Base-by-base conservation (phyloP, 208 protist genomes). In the Wallacemonas sp. region DNA sequence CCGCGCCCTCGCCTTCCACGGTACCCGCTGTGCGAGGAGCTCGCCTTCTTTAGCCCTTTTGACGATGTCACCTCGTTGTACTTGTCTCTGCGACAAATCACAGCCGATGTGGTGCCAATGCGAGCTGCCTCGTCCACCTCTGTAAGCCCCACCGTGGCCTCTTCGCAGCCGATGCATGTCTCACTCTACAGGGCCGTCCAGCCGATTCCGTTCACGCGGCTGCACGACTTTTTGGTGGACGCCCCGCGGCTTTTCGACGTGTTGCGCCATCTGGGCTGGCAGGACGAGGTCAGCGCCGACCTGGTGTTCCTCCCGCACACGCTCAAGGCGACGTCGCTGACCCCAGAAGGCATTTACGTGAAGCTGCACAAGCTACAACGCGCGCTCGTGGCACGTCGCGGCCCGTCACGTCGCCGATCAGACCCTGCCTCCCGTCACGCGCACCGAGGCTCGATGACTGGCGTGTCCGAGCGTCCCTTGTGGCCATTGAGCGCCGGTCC, bases 281-380 rank as follows among this genome's bases (percentile, higher is more conserved):
- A 68, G 49, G 49, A 59, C 49, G 44, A 32, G 44, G 18, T 68
- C 48, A 68, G n/a, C 4, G 63, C 41, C 3, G 63, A 68, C 42
- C 22, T 68, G 18, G 14, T 44, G 3, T 54, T 45, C 49, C 32
- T 68, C 14, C 29, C 41, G 36, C 46, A 49, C 46, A 54, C 45
- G 12, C 63, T 68, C 22, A 68, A 59, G 25, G 46, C 36, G 3
- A 23, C 44, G 18, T 54, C 41, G 3, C 38, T 68, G 32, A 68
- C 63, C 18, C 31, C 52, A 25, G 31, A 59, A 25, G 52, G 52
- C 52, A 59, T 59, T 23, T 59, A 44, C 32, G 20, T 59, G 10
- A 36, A 39, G n/a, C 32, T 59, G 18, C 7, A 5, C 32, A 59
- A 59, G 32, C n/a, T 59, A 0, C 31, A 59, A 7, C 52, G 52